Base-by-base conservation (phyloP, 129 eudicot genomes). In the carrot (Daucus carota) region DNA sequence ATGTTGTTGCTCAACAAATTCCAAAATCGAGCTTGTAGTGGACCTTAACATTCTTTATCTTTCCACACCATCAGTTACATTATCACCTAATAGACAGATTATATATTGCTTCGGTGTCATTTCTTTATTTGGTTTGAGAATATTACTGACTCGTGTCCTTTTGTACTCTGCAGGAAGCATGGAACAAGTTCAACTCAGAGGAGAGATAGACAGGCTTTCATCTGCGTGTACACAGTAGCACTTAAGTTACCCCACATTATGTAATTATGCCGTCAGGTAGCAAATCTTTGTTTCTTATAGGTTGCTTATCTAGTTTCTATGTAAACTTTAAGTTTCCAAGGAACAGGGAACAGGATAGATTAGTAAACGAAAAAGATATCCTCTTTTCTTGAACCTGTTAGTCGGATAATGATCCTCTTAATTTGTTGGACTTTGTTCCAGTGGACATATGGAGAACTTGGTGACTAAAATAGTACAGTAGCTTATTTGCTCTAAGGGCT, bases 111-210 rank as follows among this genome's bases (percentile, higher is more conserved):
- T 17, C 34, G 16, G 45, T 62, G 11, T 52, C 48, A n/a, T 31
- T 74, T 18, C 22, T 52, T 48, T 74, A 4, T 12, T 52, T 22
- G 32, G 36, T 40, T 17, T 74, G 26, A 80, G 31, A 71, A 71
- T 3, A 4, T 26, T 10, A 36, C 28, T 36, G 67, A 20, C 5
- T 26, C 17, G 40, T 74, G 70, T 65, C 15, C 18, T 10, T 28
- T n/a, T n/a, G n/a, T n/a, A n/a, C n/a, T n/a, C 31, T 79, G 50
- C 81, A 94, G 98, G 98, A 94, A 81, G 96, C 98, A 20, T 94
- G 98, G 98, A 91, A 85, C 89, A 94, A 85, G 75, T 94, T 91
- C 82, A 94, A 91, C 81, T 91, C 98, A 38, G 97, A 89, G 85
- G 98, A 87, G 83, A 84, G 94, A 80, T 94, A 93, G 81, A 33